Percentiles rank a stretch among this genome's conserved stretches.
phyloP scores from a whole-genome alignment of 768 basidiomycete genomes.

The Lactarius pseudohatsudake region DNA sequence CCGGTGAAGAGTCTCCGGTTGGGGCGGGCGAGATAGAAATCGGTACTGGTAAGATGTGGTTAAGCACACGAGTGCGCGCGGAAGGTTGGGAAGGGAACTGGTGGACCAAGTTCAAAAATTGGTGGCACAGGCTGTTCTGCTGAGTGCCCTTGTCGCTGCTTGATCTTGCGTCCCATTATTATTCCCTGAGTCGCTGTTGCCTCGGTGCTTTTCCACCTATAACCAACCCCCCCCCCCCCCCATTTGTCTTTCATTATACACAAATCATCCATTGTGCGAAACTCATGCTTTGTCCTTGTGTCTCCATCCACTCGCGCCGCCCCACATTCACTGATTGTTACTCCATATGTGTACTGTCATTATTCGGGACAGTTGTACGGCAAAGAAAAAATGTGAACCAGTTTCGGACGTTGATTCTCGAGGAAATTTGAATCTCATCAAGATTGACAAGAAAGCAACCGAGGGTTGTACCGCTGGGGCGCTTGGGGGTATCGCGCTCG shows the following conservation, averaged over 20 bases:
- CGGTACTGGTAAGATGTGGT: conserved; percentile 86
- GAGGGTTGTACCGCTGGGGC: neutral
- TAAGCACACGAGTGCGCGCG: conserved; percentile 57
- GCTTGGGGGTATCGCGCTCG: neutral
- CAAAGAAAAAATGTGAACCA: conserved; percentile 15
- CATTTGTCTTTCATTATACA: conserved; percentile 12
- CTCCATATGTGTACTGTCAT: conserved; percentile 33
- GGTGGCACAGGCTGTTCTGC: conserved; percentile 81
- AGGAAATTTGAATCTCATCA: neutral
- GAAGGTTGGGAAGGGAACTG: conserved; percentile 73
- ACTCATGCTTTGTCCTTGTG: conserved; percentile 13
- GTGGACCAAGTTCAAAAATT: conserved; percentile 76
- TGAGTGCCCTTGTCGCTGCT: conserved; percentile 36
- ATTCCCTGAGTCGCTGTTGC: conserved; percentile 2
- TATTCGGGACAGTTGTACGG: conserved; percentile 27
- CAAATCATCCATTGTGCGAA: conserved; percentile 19
- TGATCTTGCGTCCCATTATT: conserved; percentile 11
- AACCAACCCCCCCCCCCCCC: neutral
- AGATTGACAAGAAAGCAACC: no score
- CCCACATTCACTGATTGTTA: conserved; percentile 18
- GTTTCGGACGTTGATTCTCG: neutral
- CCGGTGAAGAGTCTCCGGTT: conserved; percentile 56
- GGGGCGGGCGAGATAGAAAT: conserved; percentile 61
- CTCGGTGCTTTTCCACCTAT: conserved; percentile 4
- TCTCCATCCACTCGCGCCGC: conserved; percentile 8